A percentile compares a stretch with the other conserved stretches of the same genome.
phyloP scores from a whole-genome alignment of 495 filamentous ascomycete genomes.

The Lentithecium fluviatile region DNA sequence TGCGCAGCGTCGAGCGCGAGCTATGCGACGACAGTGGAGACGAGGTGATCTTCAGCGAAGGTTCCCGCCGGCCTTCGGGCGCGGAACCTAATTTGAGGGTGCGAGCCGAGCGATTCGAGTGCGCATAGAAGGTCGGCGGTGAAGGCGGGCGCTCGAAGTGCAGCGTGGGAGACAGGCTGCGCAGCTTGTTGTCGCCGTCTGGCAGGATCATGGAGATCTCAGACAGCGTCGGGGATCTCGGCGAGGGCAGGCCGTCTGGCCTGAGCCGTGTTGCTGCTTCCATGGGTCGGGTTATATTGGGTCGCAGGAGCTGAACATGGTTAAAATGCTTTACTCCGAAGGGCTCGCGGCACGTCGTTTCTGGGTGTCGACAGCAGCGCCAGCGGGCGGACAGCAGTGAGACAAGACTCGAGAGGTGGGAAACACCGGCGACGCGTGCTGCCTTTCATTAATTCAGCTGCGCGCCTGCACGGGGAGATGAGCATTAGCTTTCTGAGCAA shows the following conservation, averaged over 20 bases:
- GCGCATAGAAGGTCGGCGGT: conserved; percentile 22
- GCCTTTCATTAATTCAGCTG: conserved; percentile 9
- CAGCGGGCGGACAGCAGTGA: not conserved
- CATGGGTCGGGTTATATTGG: conserved; percentile 21
- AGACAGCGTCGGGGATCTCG: conserved; percentile 80
- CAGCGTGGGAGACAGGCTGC: conserved; percentile 30
- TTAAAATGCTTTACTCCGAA: not conserved
- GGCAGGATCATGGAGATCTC: conserved; percentile 94
- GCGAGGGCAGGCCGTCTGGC: conserved; percentile 26
- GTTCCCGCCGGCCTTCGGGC: conserved; percentile 19
- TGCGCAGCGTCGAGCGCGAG: conserved; percentile 30
- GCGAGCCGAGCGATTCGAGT: conserved; percentile 21
- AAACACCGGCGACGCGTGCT: conserved; percentile 19
- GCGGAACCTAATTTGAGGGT: conserved; percentile 26
- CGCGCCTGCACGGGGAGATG: conserved; percentile 5
- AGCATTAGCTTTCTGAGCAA: conserved; percentile 2
- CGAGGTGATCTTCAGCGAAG: conserved; percentile 18
- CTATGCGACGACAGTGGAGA: conserved; percentile 21
- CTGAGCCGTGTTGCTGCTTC: conserved; percentile 5
- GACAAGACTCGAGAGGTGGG: conserved; percentile 5
- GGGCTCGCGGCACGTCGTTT: no score
- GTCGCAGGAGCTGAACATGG: conserved; percentile 29
- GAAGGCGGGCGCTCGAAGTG: conserved; percentile 30
- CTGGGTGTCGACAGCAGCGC: not conserved
- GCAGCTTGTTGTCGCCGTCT: conserved; percentile 34